Evolutionary conservation across 2,329 filamentous ascomycete genomes (phyloP).

Genomic region (Trichoderma breve): DNA sequence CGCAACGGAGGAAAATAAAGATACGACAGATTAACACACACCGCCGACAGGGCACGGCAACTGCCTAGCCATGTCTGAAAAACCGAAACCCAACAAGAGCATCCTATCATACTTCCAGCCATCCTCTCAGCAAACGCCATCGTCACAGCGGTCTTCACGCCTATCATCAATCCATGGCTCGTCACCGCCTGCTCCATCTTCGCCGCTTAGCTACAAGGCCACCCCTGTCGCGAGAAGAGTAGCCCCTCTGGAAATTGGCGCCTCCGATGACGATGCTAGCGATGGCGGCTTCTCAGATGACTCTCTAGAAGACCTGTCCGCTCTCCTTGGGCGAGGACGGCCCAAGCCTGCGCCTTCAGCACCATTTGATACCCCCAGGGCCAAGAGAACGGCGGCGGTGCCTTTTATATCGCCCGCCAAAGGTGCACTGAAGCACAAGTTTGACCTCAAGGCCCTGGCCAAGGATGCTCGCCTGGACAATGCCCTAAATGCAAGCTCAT

Average conservation of each 20-base stretch:
- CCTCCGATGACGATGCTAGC: slow-evolving; percentile 69
- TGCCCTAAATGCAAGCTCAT: slow-evolving; percentile 55
- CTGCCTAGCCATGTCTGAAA: slow-evolving; percentile 1
- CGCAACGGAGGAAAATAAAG: background rate
- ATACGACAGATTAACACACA: background rate
- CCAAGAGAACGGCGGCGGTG: slow-evolving; percentile 45
- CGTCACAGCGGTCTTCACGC: slow-evolving; percentile 13
- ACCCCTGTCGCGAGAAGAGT: slow-evolving; percentile 25
- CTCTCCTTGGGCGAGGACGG: slow-evolving; percentile 32
- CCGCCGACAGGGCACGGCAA: background rate
- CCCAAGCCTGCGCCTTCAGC: slow-evolving; percentile 25
- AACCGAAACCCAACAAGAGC: slow-evolving; percentile 30
- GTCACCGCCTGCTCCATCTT: slow-evolving; percentile 27
- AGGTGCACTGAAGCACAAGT: slow-evolving; percentile 56
- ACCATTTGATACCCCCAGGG: slow-evolving; percentile 43
- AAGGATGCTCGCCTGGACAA: slow-evolving; percentile 59
- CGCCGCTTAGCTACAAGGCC: slow-evolving; percentile 27
- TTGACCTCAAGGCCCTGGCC: slow-evolving; percentile 61
- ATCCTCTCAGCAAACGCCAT: slow-evolving; percentile 18
- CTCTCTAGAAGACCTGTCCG: slow-evolving; percentile 53
- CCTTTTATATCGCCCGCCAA: slow-evolving; percentile 49
- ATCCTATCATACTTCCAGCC: slow-evolving; percentile 42
- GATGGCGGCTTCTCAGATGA: slow-evolving; percentile 54
- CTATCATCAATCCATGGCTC: slow-evolving; percentile 23
- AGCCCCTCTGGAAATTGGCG: slow-evolving; percentile 50